Percentiles rank a stretch among this genome's conserved stretches.
Evolutionary conservation across 2,329 filamentous ascomycete genomes (phyloP).

Genomic region (Colletotrichum sp.): DNA sequence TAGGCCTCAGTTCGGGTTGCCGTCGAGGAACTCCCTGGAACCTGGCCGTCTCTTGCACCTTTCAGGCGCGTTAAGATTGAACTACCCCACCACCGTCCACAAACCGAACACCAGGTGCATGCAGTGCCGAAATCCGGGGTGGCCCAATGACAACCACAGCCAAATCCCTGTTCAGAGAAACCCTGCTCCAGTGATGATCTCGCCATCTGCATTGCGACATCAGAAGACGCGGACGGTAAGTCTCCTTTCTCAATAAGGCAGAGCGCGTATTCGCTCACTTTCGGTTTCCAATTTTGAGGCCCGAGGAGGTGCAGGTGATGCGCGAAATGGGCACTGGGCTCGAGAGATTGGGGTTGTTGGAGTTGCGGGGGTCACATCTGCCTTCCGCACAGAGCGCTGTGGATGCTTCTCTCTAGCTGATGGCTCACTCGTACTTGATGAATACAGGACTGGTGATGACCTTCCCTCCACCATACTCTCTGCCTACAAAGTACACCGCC

Average conservation of each 20-base stretch:
- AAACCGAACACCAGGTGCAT: neutral
- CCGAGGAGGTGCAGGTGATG: neutral
- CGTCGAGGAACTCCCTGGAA: neutral
- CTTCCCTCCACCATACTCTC: constrained; percentile 6
- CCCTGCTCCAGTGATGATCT: neutral
- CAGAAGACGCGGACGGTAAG: neutral
- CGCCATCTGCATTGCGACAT: neutral
- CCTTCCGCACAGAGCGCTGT: neutral
- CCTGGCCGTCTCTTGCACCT: neutral
- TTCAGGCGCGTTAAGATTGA: neutral
- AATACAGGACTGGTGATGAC: constrained; percentile 14
- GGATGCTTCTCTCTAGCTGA: neutral
- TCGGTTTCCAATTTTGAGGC: neutral
- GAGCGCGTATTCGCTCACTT: neutral
- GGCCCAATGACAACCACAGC: neutral
- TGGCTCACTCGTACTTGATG: neutral
- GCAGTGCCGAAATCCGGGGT: neutral
- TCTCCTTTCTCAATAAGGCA: neutral
- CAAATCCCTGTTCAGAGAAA: neutral
- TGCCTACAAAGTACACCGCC: constrained; percentile 8
- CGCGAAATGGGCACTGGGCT: neutral
- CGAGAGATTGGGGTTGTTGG: neutral
- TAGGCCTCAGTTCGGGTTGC: neutral
- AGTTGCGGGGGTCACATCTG: neutral
- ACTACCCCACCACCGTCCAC: neutral